Conservation (phyloP, 768 basidiomycete species). For the Xerocomus brunneocitrinus region DNA sequence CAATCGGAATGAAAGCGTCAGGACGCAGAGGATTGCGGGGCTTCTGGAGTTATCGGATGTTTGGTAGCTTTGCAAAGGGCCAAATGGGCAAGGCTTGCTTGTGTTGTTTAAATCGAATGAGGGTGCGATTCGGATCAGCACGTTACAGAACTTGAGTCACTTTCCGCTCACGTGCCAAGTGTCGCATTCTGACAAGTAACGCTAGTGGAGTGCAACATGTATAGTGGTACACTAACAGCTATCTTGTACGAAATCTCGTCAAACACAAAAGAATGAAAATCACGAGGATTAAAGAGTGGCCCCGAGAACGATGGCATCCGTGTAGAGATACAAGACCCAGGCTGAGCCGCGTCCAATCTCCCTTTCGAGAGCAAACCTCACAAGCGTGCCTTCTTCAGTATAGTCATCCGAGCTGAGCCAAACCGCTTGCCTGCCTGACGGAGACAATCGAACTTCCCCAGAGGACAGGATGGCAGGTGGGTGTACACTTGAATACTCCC, state of each 20-base stretch:
- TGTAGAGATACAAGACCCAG: not conserved
- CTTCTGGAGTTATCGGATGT: constrained; percentile 1
- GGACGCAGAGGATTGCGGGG: not conserved
- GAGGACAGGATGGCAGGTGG: constrained; percentile 2
- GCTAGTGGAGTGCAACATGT: constrained; percentile 30
- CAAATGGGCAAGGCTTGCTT: not conserved
- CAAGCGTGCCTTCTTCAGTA: constrained; percentile 29
- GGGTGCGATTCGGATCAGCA: constrained; percentile 4
- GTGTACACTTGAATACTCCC: constrained; percentile 1
- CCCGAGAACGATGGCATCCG: constrained; percentile 37
- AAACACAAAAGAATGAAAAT: not conserved
- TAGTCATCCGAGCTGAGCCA: constrained; percentile 11
- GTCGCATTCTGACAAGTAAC: too few species aligned
- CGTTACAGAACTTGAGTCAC: constrained; percentile 5
- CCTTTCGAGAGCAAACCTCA: constrained; percentile 41
- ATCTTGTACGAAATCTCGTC: constrained; percentile 38
- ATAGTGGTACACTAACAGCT: constrained; percentile 46
- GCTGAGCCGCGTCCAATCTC: not conserved
- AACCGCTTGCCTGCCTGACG: constrained; percentile 17
- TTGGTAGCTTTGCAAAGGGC: not conserved
- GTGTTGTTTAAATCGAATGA: not conserved
- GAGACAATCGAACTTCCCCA: constrained; percentile 14
- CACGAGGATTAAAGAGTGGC: not conserved
- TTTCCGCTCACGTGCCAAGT: constrained; percentile 24
- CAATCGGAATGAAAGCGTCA: not conserved